Evolutionary conservation across 441 rosid species (phyloP).

Genomic region (Breynia disticha): DNA sequence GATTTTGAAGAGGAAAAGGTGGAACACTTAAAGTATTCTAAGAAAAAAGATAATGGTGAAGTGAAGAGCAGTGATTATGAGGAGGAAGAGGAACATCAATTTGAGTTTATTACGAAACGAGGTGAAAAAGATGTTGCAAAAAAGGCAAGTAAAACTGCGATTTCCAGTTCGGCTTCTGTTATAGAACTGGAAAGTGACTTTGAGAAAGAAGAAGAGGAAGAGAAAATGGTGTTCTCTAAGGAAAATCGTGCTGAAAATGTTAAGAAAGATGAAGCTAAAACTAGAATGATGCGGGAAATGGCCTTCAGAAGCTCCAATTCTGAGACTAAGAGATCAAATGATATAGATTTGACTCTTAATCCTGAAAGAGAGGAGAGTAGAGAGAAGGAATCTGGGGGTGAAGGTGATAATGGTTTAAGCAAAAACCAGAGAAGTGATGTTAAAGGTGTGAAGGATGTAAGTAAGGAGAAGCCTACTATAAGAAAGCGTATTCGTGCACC

Average conservation of each 20-base stretch:
- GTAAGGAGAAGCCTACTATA: slow-evolving; percentile 1
- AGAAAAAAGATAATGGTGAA: slow-evolving; percentile 12
- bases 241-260: background rate
- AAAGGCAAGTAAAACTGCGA: no score
- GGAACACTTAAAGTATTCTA: background rate
- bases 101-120: no score
- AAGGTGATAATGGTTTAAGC: background rate
- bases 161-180: no score
- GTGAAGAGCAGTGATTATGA: slow-evolving; percentile 13
- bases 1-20: slow-evolving; percentile 10
- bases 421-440: background rate
- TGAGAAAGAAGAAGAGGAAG: no score
- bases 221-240: no score
- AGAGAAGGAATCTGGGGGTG: background rate
- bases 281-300: background rate
- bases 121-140: background rate
- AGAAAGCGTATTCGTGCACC: slow-evolving; percentile 1
- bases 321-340: background rate
- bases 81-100: background rate
- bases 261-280: background rate
- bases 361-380: background rate
- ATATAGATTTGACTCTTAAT: background rate
- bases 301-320: background rate
- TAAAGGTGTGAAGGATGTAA: background rate
- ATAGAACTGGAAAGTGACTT: no score